Conservation (phyloP, 306 rosid species). For the Castanea mollissima region DNA sequence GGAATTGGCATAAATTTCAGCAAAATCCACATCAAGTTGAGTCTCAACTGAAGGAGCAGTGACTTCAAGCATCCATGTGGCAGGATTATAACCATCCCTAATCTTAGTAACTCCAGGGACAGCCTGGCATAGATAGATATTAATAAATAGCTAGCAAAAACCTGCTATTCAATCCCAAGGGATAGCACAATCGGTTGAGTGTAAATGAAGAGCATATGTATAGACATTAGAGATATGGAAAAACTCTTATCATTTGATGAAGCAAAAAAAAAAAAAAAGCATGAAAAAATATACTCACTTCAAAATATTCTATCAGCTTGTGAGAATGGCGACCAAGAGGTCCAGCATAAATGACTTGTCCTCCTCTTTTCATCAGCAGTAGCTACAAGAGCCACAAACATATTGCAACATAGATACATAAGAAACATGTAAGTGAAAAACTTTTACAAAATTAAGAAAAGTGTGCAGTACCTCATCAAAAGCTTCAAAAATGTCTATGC, state of each 20-base stretch:
- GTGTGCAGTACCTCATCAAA: slow-evolving; percentile 65
- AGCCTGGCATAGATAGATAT: slow-evolving; percentile 40
- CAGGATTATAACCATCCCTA: slow-evolving; percentile 71
- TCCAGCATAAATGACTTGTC: slow-evolving; percentile 73
- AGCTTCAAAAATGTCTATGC: slow-evolving; percentile 83
- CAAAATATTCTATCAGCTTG: slow-evolving; percentile 72
- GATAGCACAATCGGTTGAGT: neutral
- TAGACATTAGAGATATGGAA: neutral
- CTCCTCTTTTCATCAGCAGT: slow-evolving; percentile 77
- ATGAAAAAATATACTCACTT: slow-evolving; percentile 32
- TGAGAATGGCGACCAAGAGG: slow-evolving; percentile 66
- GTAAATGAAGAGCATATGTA: neutral
- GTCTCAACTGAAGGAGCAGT: slow-evolving; percentile 47
- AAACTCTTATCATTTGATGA: neutral
- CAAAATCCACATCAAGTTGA: slow-evolving; percentile 58
- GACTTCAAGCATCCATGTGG: slow-evolving; percentile 87
- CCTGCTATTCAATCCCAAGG: neutral
- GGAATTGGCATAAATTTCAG: slow-evolving; percentile 55
- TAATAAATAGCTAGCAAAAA: neutral
- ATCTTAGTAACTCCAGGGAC: slow-evolving; percentile 64
- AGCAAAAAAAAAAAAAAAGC: neutral
- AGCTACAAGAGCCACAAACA: slow-evolving; percentile 35
- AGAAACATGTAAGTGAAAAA: neutral
- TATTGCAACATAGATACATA: neutral
- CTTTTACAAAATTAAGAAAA: neutral